Base-by-base conservation (phyloP, 305 asterid genomes). In the Plantago coronopus region DNA sequence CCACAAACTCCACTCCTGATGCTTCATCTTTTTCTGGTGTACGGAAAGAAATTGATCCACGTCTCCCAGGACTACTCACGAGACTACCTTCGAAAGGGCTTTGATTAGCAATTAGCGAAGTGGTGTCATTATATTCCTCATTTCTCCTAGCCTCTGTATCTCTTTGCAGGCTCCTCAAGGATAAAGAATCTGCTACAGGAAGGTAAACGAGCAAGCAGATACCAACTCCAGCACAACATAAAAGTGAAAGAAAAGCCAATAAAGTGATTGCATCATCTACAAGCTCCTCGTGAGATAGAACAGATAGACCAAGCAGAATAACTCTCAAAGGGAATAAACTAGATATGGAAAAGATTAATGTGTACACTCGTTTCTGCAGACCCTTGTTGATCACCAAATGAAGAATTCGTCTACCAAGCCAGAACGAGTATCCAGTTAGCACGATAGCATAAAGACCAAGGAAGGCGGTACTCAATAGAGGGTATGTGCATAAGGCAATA, bases 181-280 rank as follows among this genome's bases (percentile, higher is more conserved):
- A 82, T 76, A 89, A 70, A 64, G 97, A 79, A 75, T 89, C 97
- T 23, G 95, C 81, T 69, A 84, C 74, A 6, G 97, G 97, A 51
- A 84, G 84, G 80, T 89, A 89, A 18, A 84, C 97, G 20, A 89
- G 91, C 72, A 80, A 48, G 74, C 87, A 84, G 38, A 89, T 84
- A 38, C 95, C 91, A 37, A 84, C 84, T 66, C 76, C 87, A n/a
- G 70, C 76, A 73, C 95, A 89, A 57, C 84, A 74, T 66, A 87
- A 66, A 66, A 89, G 86, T 57, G 83, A 89, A 68, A 89, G 84
- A 74, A 89, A 89, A 46, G 95, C 93, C 82, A 84, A 56, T 75
- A 89, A 89, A 46, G 82, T 73, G 54, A 89, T 69, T 59, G 74
- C 78, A 58, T 84, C 89, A 65, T 76, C 82, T 67, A 54, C 51